Conservation (phyloP, 2,329 filamentous ascomycete species). For the Dryadomyces quercus-mongolicae region DNA sequence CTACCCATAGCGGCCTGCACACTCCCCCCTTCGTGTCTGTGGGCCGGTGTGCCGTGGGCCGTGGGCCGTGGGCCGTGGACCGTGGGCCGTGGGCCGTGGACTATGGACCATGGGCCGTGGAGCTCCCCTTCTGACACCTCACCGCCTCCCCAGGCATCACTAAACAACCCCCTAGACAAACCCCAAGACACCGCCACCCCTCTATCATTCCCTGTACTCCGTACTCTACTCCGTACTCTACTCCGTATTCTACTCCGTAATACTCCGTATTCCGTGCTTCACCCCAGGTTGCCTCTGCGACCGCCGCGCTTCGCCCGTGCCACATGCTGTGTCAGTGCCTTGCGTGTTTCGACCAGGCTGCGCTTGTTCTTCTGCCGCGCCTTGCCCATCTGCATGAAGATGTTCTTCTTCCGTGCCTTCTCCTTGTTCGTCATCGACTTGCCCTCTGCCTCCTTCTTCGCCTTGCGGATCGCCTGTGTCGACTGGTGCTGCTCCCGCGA, state of each 20-base stretch:
- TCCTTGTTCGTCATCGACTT: slow-evolving; percentile 97
- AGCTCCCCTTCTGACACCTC: no score
- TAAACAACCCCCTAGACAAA: no score
- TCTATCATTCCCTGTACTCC: no score
- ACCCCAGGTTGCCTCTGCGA: slow-evolving; percentile 55
- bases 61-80: no score
- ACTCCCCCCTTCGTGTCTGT: no score
- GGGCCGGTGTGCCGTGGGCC: no score
- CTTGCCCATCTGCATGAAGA: slow-evolving; percentile 95
- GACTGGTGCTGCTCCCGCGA: slow-evolving; percentile 71
- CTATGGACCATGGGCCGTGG: no score
- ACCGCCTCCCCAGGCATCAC: no score
- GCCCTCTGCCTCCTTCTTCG: slow-evolving; percentile 77
- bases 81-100: no score
- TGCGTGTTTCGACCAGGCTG: slow-evolving; percentile 75
- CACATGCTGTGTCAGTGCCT: slow-evolving; percentile 69
- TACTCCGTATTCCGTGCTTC: slow-evolving; percentile 3
- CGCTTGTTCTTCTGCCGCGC: slow-evolving; percentile 92
- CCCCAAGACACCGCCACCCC: no score
- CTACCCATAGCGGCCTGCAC: no score
- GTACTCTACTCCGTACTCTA: background rate
- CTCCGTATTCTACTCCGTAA: background rate
- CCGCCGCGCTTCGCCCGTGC: slow-evolving; percentile 77
- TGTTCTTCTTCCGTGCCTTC: slow-evolving; percentile 96
- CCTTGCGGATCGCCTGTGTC: slow-evolving; percentile 70